phyloP scores from a whole-genome alignment of 75 land plant species.

The Isoetes taiwanensis region DNA sequence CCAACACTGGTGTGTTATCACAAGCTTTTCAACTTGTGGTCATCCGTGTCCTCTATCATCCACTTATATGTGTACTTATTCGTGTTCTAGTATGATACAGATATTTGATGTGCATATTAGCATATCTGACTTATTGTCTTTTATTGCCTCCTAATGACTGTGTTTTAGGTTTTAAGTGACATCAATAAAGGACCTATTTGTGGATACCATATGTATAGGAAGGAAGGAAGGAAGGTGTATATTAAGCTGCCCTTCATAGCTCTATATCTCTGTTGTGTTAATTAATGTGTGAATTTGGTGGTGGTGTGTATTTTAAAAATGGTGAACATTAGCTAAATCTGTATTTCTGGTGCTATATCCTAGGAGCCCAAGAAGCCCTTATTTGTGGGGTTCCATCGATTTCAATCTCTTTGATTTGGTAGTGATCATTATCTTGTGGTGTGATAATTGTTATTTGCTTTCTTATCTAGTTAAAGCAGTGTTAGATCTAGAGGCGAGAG shows the following conservation, averaged over 20 bases:
- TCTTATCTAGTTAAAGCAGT: constrained; percentile 1
- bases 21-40: not conserved
- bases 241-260: too few species aligned
- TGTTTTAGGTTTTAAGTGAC: constrained; percentile 77
- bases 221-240: too few species aligned
- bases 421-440: not conserved
- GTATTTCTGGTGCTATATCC: constrained; percentile 23
- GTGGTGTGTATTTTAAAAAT: not conserved
- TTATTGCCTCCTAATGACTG: not conserved
- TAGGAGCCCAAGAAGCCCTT: constrained; percentile 89
- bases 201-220: constrained; percentile 94
- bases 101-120: not conserved
- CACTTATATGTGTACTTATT: not conserved
- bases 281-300: too few species aligned
- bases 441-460: not conserved
- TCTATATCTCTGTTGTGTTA: not conserved
- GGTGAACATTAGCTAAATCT: not conserved
- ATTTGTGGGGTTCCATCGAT: constrained; percentile 61
- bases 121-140: not conserved
- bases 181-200: constrained; percentile 85
- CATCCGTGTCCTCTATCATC: not conserved
- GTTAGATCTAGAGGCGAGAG: constrained; percentile 56
- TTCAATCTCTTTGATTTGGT: constrained; percentile 80
- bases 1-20: constrained; percentile 51
- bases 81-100: not conserved